Conservation (phyloP, 1,284 basidiomycete species). For the Sanghuangporus sanghuang region DNA sequence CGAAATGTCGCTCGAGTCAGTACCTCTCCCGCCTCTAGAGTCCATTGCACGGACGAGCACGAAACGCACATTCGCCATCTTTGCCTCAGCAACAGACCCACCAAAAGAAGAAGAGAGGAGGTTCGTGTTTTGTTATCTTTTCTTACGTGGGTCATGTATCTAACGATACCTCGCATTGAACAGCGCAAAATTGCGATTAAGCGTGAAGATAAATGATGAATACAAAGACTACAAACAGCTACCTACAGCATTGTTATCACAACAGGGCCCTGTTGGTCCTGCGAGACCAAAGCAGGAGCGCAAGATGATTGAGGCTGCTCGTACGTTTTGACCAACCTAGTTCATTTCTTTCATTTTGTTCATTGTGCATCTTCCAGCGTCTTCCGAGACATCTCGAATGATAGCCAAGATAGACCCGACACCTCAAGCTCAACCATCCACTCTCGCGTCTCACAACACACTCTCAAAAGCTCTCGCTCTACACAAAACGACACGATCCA, state of each 20-base stretch:
- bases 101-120: constrained; percentile 64
- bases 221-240: constrained; percentile 85
- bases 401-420: constrained; percentile 69
- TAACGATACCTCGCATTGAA: constrained; percentile 1
- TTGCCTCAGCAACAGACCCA: constrained; percentile 59
- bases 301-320: constrained; percentile 70
- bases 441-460: constrained; percentile 56
- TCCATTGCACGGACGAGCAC: constrained; percentile 55
- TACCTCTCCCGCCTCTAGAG: constrained; percentile 59
- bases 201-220: constrained; percentile 80
- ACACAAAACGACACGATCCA: constrained; percentile 86
- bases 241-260: constrained; percentile 75
- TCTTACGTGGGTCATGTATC: neutral
- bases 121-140: constrained; percentile 33
- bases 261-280: constrained; percentile 79
- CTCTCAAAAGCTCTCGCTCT: constrained; percentile 84
- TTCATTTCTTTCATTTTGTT: neutral
- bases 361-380: constrained; percentile 27
- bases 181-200: constrained; percentile 61
- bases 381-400: constrained; percentile 50
- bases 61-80: constrained; percentile 66
- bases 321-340: constrained; percentile 35
- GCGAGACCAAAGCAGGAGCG: constrained; percentile 57
- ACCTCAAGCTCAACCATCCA: constrained; percentile 56
- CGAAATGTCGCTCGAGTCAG: constrained; percentile 15